Evolutionary conservation across 768 basidiomycete species (phyloP).

Genomic region (Leccinum uliginosum): DNA sequence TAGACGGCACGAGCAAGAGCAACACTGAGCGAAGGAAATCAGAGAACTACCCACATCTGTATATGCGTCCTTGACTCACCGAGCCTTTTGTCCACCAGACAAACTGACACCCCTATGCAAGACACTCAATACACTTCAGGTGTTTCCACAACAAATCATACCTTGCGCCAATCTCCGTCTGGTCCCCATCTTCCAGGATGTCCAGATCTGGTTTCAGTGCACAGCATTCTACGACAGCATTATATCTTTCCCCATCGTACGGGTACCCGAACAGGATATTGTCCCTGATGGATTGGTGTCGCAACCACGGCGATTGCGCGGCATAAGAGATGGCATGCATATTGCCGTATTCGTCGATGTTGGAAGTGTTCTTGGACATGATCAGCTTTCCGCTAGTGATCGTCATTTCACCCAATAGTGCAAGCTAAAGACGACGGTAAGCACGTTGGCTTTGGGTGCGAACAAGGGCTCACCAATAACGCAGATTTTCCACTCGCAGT

Average conservation of each 20-base stretch:
- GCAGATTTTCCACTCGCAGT: constrained; percentile 52
- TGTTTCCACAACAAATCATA: constrained; percentile 15
- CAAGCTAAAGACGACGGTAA: constrained; percentile 20
- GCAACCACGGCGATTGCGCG: constrained; percentile 67
- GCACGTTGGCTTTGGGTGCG: background rate
- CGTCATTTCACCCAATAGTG: constrained; percentile 39
- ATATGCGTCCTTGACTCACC: constrained; percentile 37
- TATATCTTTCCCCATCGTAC: constrained; percentile 66
- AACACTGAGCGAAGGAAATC: constrained; percentile 41
- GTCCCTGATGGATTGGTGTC: constrained; percentile 69
- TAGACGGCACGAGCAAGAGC: constrained; percentile 83
- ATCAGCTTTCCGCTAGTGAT: constrained; percentile 32
- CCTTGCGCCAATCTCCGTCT: constrained; percentile 78
- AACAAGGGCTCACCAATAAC: constrained; percentile 30
- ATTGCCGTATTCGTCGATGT: constrained; percentile 55
- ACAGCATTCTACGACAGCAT: constrained; percentile 77
- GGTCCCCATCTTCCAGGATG: constrained; percentile 82
- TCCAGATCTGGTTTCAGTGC: constrained; percentile 78
- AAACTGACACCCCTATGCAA: constrained; percentile 59
- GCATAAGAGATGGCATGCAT: constrained; percentile 68
- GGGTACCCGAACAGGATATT: constrained; percentile 80
- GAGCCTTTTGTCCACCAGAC: constrained; percentile 80
- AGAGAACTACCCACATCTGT: background rate
- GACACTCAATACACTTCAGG: background rate
- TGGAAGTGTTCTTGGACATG: constrained; percentile 46